These are phyloP conservation scores for Alliaria petiolata DNA, from an alignment of 345 rosid species.

Conservation along the genomic window DNA sequence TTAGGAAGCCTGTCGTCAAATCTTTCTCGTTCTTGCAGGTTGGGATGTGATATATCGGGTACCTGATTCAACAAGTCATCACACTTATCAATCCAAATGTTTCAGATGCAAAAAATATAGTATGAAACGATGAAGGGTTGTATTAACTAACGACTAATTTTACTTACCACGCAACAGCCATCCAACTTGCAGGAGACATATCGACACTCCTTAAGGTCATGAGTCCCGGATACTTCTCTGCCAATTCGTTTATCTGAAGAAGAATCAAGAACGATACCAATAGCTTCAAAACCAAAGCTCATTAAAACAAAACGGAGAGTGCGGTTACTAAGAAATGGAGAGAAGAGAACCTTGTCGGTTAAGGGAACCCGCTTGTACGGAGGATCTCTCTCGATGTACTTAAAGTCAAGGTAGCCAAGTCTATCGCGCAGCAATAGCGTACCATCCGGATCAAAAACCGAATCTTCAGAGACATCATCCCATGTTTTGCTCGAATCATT, in stretches of 20 bases:
- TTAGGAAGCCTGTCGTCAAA: conserved; percentile 59
- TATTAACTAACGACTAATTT: not conserved
- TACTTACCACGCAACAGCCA: conserved; percentile 83
- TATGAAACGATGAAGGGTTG: not conserved
- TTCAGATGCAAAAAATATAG: not conserved
- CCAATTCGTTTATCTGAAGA: conserved; percentile 50
- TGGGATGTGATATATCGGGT: conserved; percentile 79
- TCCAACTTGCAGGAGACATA: conserved; percentile 93
- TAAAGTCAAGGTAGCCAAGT: conserved; percentile 56
- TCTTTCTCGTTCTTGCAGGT: conserved; percentile 50
- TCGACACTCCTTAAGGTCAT: conserved; percentile 62
- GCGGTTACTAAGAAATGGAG: not conserved
- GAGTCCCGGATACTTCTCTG: conserved; percentile 45
- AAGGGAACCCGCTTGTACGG: conserved; percentile 71
- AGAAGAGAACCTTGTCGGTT: conserved; percentile 50
- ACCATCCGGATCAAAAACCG: conserved; percentile 51
- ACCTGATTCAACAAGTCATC: conserved; percentile 51
- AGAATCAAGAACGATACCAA: not conserved
- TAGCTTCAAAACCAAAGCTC: not conserved
- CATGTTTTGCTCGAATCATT: conserved; percentile 49
- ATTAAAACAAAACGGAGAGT: not conserved
- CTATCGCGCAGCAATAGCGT: conserved; percentile 41
- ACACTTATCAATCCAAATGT: not conserved
- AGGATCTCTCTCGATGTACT: conserved; percentile 52
- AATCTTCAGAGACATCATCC: conserved; percentile 71